These are phyloP conservation scores for Deinandra increscens DNA, from an alignment of 129 eudicot species.

Conservation along the genomic window DNA sequence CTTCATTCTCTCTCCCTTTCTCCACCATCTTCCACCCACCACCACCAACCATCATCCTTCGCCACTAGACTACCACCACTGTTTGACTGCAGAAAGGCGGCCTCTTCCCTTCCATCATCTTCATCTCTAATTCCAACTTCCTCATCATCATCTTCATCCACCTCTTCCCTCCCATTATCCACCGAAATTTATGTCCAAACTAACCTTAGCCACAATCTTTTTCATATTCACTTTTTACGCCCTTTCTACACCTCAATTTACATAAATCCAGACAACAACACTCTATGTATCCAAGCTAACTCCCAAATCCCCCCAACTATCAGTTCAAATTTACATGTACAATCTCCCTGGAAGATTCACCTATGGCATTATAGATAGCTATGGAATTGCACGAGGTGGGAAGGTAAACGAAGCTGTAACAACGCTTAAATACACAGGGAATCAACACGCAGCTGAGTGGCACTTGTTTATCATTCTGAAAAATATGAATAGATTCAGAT, in stretches of 20 bases:
- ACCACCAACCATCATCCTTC: no score
- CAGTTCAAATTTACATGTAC: slow-evolving; percentile 70
- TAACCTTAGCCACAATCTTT: slow-evolving; percentile 44
- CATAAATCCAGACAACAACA: slow-evolving; percentile 14
- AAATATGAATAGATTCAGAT: slow-evolving; percentile 33
- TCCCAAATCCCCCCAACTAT: slow-evolving; percentile 2
- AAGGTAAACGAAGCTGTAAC: slow-evolving; percentile 23
- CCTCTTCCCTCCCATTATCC: slow-evolving; percentile 22
- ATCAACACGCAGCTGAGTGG: slow-evolving; percentile 99
- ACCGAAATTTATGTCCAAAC: no score
- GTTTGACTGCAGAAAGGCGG: no score
- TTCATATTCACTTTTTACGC: slow-evolving; percentile 44
- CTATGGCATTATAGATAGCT: slow-evolving; percentile 82
- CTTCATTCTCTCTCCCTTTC: no score
- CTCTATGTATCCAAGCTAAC: background rate
- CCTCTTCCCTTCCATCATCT: no score
- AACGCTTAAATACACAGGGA: slow-evolving; percentile 75
- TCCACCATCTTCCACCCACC: no score
- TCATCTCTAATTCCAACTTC: slow-evolving; percentile 7
- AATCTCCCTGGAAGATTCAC: slow-evolving; percentile 81
- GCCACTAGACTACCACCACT: no score
- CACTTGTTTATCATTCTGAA: slow-evolving; percentile 62
- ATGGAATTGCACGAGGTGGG: slow-evolving; percentile 61
- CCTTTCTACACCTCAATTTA: slow-evolving; percentile 47
- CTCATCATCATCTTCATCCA: no score